Percentiles rank a stretch among this genome's conserved stretches.
phyloP scores from a whole-genome alignment of 1,284 basidiomycete genomes.

The Mycena sp. region DNA sequence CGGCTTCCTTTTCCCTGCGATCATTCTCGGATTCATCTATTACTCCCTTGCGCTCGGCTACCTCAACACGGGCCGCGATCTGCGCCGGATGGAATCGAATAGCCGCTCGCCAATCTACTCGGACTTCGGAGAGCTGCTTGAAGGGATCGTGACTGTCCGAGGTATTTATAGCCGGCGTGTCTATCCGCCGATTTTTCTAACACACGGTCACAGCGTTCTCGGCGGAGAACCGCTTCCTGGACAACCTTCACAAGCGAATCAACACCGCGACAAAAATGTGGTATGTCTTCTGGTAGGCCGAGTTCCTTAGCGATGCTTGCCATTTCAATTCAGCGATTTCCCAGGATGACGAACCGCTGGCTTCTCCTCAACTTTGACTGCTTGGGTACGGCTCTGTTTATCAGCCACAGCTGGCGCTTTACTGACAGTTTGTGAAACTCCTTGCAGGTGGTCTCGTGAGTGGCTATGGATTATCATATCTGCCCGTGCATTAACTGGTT shows the following conservation, averaged over 20 bases:
- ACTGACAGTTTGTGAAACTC: constrained; percentile 66
- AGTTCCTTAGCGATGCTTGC: not conserved
- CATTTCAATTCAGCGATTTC: not conserved
- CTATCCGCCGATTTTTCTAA: not conserved
- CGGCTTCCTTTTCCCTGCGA: constrained; percentile 75
- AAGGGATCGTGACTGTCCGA: constrained; percentile 53
- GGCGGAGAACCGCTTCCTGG: constrained; percentile 73
- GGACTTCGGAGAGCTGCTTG: constrained; percentile 71
- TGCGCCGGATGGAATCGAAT: constrained; percentile 83
- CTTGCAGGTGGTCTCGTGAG: constrained; percentile 46
- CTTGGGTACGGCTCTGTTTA: constrained; percentile 1
- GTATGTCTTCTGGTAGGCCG: constrained; percentile 25
- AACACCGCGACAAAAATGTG: constrained; percentile 57
- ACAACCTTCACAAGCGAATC: constrained; percentile 63
- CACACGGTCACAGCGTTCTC: constrained; percentile 59
- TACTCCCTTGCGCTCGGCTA: constrained; percentile 75
- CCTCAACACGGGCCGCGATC: constrained; percentile 78
- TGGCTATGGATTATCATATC: not conserved
- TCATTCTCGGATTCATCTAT: constrained; percentile 69
- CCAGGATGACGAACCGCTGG: constrained; percentile 31
- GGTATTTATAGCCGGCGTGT: not conserved
- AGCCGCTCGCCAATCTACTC: constrained; percentile 80
- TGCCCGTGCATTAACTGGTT: not conserved
- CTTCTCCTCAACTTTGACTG: constrained; percentile 33
- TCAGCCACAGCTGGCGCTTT: constrained; percentile 47